Percentiles rank a stretch among this genome's conserved stretches.
Conservation (phyloP, 2,329 filamentous ascomycete species). For the Ploettnerulaceae sp. region DNA sequence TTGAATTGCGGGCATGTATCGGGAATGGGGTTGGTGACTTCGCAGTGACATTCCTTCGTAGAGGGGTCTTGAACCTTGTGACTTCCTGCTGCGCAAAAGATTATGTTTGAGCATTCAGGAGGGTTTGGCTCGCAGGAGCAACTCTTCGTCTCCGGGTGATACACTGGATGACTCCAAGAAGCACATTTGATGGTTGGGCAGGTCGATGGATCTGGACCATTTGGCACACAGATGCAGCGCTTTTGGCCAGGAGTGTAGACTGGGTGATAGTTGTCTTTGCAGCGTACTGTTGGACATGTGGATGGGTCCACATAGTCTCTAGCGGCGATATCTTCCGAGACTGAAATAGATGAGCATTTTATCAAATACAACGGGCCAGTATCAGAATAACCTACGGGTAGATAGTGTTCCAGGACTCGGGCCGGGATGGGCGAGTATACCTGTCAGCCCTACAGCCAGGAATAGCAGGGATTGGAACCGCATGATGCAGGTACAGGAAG, state of each 20-base stretch:
- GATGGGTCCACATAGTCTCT: conserved; percentile 12
- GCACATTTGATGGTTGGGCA: conserved; percentile 20
- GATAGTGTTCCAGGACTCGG: not conserved
- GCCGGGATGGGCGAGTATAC: conserved; percentile 5
- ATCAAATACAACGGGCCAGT: not conserved
- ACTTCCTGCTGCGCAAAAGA: conserved; percentile 16
- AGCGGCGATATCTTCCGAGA: too few species aligned
- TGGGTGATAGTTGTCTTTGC: conserved; percentile 10
- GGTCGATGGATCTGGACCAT: conserved; percentile 8
- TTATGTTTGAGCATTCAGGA: conserved; percentile 11
- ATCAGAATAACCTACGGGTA: not conserved
- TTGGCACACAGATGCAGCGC: conserved; percentile 10
- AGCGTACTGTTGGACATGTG: conserved; percentile 14
- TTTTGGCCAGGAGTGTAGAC: conserved; percentile 11
- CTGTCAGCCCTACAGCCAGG: conserved; percentile 4
- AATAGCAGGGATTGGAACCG: not conserved
- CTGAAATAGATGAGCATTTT: conserved; percentile 1
- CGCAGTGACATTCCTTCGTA: conserved; percentile 20
- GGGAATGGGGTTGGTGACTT: conserved; percentile 17
- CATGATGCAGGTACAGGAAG: conserved; percentile 4
- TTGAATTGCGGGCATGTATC: conserved; percentile 21
- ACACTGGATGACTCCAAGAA: conserved; percentile 15
- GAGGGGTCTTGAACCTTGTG: conserved; percentile 9
- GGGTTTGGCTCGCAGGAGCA: conserved; percentile 19
- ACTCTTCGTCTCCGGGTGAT: conserved; percentile 11